phyloP scores from a whole-genome alignment of 2,329 filamentous ascomycete species.

The Byssochlamys sp. region DNA sequence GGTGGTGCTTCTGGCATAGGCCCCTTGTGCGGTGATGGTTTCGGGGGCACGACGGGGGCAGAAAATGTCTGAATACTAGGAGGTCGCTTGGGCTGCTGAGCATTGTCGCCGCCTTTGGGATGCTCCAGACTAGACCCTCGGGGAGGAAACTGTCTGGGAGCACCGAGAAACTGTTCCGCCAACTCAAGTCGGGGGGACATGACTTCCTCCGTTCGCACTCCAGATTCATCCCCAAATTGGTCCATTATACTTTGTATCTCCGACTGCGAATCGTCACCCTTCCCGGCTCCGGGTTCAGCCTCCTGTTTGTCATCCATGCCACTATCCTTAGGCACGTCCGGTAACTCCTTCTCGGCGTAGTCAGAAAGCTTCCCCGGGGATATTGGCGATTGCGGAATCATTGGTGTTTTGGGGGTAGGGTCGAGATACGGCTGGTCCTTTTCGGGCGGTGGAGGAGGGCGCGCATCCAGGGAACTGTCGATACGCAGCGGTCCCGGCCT shows the following conservation, averaged over 20 bases:
- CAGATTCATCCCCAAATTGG: slow-evolving; percentile 71
- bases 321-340: slow-evolving; percentile 22
- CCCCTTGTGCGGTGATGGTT: slow-evolving; percentile 17
- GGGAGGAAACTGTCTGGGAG: slow-evolving; percentile 61
- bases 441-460: slow-evolving; percentile 40
- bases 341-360: slow-evolving; percentile 31
- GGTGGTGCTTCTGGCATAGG: slow-evolving; percentile 10
- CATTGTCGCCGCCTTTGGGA: slow-evolving; percentile 37
- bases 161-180: slow-evolving; percentile 65
- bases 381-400: slow-evolving; percentile 29
- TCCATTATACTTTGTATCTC: slow-evolving; percentile 98
- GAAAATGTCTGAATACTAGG: slow-evolving; percentile 7
- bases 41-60: slow-evolving; percentile 16
- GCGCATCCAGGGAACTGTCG: slow-evolving; percentile 4
- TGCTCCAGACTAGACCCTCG: slow-evolving; percentile 80
- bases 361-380: slow-evolving; percentile 24
- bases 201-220: slow-evolving; percentile 67
- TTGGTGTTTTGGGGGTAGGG: slow-evolving; percentile 39
- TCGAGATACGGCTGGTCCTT: slow-evolving; percentile 46
- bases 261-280: slow-evolving; percentile 60
- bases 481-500: slow-evolving; percentile 9
- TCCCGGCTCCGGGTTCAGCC: slow-evolving; percentile 50
- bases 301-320: slow-evolving; percentile 39
- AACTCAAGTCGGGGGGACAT: slow-evolving; percentile 84
- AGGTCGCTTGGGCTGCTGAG: slow-evolving; percentile 15